Evolutionary conservation across 805 yeast species (phyloP), one percentile per base, ranked within the genome.

Genomic region (Sugiyamaella smithiae): DNA sequence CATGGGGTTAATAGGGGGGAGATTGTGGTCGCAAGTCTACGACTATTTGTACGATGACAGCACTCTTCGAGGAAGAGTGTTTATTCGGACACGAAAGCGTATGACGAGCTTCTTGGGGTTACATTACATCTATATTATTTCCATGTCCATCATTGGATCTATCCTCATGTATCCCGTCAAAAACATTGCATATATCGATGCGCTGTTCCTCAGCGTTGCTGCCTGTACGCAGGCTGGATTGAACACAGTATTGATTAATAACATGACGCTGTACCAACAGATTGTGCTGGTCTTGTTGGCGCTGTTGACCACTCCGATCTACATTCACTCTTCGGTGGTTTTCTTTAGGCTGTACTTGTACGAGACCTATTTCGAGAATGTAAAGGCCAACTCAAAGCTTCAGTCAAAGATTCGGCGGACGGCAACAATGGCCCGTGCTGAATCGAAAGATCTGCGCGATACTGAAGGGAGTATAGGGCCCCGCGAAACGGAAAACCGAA

Each of bases 161-260:
- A 75, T 90, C 28, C 59, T 91, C 46, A 66, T 93, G 33, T 91
- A 83, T 59, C 96, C 97, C 0, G 75, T 76, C n/a, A 75, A 73
- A 47, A 82, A 84, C 60, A 67, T 71, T 19, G 46, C 60, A 6
- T 93, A 91, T 64, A 83, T 87, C 40, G 98, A 93, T 69, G 80
- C 85, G 1, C 68, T 93, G 28, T 87, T 91, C 64, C 70, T 87
- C 48, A 76, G 89, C 0, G 71, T 82, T 8, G 91, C 95, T 8
- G 81, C 93, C 0, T 68, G 84, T 1, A 88, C 98, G 1, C 97
- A 91, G 62, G 95, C 97, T 0, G 99, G 99, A 0, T 69, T 93
- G 48, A 89, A 88, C 63, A 84, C 97, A 0, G 72, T 87, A 20
- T 80, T 88, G 57, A 55, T 84, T 32, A 88, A 88, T 62, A 66